Percentiles rank a stretch among this genome's conserved stretches.
Evolutionary conservation across 352 stramenopile genomes (phyloP).

Genomic region (Phytophthora constricta): DNA sequence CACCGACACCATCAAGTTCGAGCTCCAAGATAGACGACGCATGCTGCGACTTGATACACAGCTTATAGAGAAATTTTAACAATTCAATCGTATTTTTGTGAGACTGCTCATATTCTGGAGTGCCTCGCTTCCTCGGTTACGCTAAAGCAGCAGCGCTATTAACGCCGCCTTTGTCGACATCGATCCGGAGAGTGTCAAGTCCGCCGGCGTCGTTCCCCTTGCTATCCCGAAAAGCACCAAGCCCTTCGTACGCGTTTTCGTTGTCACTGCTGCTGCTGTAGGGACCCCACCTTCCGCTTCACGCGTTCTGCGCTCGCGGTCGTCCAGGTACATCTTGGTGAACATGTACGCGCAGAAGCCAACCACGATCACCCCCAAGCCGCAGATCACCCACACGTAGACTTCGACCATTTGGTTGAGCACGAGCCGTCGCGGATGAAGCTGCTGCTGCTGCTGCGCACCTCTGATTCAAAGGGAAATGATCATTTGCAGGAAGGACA

Average conservation of each 20-base stretch:
- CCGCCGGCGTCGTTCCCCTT: slow-evolving; percentile 33
- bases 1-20: not conserved
- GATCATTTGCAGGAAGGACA: too few relatives aligned
- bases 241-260: slow-evolving; percentile 26
- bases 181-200: slow-evolving; percentile 21
- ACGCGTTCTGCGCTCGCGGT: slow-evolving; percentile 20
- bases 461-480: too few relatives aligned
- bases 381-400: slow-evolving; percentile 27
- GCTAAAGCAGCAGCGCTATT: slow-evolving; percentile 13
- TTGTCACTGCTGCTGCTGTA: slow-evolving; percentile 40
- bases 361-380: slow-evolving; percentile 14
- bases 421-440: not conserved
- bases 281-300: slow-evolving; percentile 18
- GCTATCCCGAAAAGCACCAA: slow-evolving; percentile 27
- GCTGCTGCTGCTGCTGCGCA: too few relatives aligned
- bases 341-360: slow-evolving; percentile 21
- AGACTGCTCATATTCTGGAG: too few relatives aligned
- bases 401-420: slow-evolving; percentile 19
- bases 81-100: not conserved
- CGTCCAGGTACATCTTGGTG: slow-evolving; percentile 35
- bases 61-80: not conserved
- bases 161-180: slow-evolving; percentile 20
- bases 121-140: slow-evolving; percentile 9
- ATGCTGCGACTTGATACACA: not conserved
- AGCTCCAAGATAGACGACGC: too few relatives aligned